phyloP scores from a whole-genome alignment of 768 basidiomycete species.

The Pseudohyphozyma bogoriensis region DNA sequence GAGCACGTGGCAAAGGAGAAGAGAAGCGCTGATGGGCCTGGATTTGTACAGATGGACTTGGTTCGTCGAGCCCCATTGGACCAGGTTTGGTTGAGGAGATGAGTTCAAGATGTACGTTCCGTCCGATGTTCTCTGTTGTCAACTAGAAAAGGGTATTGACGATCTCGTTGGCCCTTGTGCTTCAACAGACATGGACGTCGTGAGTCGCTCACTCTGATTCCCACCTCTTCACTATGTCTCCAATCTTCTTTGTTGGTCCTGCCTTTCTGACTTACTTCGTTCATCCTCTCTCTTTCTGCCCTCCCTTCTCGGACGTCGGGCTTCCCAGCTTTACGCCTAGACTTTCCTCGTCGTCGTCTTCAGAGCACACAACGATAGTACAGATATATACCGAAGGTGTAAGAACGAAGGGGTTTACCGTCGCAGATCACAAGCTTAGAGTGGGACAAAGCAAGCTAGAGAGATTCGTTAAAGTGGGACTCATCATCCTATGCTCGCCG shows the following conservation, averaged over 20 bases:
- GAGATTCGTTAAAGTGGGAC: no score
- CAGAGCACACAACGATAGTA: no score
- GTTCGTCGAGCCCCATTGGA: slow-evolving; percentile 21
- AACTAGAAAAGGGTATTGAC: background rate
- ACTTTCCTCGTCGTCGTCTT: background rate
- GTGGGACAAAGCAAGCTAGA: no score
- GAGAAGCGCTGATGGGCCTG: no score
- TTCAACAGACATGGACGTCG: slow-evolving; percentile 22
- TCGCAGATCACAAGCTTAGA: no score
- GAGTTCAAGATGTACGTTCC: slow-evolving; percentile 12
- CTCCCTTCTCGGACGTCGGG: no score
- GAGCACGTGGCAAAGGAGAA: background rate
- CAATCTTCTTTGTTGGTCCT: background rate
- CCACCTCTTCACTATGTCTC: background rate
- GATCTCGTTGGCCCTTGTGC: background rate
- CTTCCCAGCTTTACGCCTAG: slow-evolving; percentile 18
- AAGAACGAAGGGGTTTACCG: no score
- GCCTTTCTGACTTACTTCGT: background rate
- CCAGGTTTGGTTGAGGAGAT: slow-evolving; percentile 21
- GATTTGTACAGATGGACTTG: slow-evolving; percentile 10
- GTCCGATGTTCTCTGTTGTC: background rate
- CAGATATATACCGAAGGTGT: no score
- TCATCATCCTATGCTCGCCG: no score
- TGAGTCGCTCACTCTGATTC: slow-evolving; percentile 1
- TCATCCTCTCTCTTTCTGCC: no score